Conservation (phyloP, 495 filamentous ascomycete species). For the Xylaria venustula region DNA sequence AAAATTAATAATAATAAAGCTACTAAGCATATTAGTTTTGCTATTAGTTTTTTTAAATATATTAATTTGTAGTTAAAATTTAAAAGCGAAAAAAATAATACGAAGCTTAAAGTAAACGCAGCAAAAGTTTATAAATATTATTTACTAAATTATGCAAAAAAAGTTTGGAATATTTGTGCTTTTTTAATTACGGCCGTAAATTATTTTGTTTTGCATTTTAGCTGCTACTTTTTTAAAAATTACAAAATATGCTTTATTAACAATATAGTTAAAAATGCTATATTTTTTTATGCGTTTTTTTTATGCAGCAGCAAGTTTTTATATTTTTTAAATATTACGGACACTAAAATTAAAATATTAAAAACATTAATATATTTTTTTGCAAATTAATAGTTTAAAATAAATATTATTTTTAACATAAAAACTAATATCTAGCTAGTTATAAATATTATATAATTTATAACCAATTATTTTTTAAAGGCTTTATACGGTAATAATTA, state of each 20-base stretch:
- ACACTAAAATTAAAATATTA: constrained; percentile 74
- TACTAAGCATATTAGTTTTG: constrained; percentile 86
- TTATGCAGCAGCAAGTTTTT: constrained; percentile 86
- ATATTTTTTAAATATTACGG: constrained; percentile 76
- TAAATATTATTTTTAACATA: constrained; percentile 79
- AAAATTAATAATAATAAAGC: constrained; percentile 66
- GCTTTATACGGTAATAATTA: constrained; percentile 91
- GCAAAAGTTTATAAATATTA: constrained; percentile 86
- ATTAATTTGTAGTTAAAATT: constrained; percentile 81
- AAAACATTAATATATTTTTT: constrained; percentile 76
- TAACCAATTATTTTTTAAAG: constrained; percentile 88
- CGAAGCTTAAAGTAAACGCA: constrained; percentile 78
- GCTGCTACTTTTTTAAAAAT: constrained; percentile 78
- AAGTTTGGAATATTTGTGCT: constrained; percentile 76
- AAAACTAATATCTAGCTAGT: constrained; percentile 85
- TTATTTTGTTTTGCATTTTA: constrained; percentile 79
- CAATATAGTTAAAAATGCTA: constrained; percentile 69
- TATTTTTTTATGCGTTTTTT: constrained; percentile 75
- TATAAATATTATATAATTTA: constrained; percentile 85
- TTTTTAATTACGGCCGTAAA: constrained; percentile 66
- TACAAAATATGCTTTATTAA: constrained; percentile 95
- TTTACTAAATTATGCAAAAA: constrained; percentile 74
- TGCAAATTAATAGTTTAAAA: constrained; percentile 91
- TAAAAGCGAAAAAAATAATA: constrained; percentile 85
- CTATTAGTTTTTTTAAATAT: constrained; percentile 90